Conservation (phyloP, 2,329 filamentous ascomycete species). For the Venturia oleaginea region DNA sequence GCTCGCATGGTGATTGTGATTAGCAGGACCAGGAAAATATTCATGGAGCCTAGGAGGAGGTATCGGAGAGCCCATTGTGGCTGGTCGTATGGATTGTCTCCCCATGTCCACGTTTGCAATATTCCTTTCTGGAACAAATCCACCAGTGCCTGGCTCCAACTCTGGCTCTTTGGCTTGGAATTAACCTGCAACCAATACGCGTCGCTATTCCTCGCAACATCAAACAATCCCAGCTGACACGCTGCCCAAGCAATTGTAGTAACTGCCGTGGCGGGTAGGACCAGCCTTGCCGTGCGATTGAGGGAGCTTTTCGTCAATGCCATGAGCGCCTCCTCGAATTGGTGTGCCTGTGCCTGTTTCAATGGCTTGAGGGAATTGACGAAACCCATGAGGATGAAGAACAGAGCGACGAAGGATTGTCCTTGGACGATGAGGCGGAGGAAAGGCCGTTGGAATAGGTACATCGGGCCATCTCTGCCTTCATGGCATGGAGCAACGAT, state of each 20-base stretch:
- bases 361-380: constrained; percentile 23
- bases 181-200: constrained; percentile 20
- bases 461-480: constrained; percentile 16
- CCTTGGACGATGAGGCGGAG: constrained; percentile 20
- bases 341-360: constrained; percentile 19
- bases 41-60: constrained; percentile 46
- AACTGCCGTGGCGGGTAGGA: constrained; percentile 21
- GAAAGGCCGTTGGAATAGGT: constrained; percentile 22
- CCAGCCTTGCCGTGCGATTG: constrained; percentile 19
- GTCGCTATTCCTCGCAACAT: constrained; percentile 19
- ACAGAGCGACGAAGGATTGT: constrained; percentile 22
- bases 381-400: constrained; percentile 25
- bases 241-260: constrained; percentile 21
- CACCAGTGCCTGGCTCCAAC: constrained; percentile 32
- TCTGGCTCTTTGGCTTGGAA: constrained; percentile 13
- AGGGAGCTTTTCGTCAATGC: constrained; percentile 20
- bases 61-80: constrained; percentile 51
- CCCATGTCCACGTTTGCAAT: constrained; percentile 38
- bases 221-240: constrained; percentile 20
- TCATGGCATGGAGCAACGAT: constrained; percentile 1
- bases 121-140: constrained; percentile 15
- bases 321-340: constrained; percentile 19
- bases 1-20: constrained; percentile 42
- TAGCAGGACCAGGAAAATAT: constrained; percentile 45
- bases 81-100: constrained; percentile 44